Evolutionary conservation across 2,329 filamentous ascomycete species (phyloP), one percentile per base, ranked within the genome.

Genomic region (Fusarium tuaranense): DNA sequence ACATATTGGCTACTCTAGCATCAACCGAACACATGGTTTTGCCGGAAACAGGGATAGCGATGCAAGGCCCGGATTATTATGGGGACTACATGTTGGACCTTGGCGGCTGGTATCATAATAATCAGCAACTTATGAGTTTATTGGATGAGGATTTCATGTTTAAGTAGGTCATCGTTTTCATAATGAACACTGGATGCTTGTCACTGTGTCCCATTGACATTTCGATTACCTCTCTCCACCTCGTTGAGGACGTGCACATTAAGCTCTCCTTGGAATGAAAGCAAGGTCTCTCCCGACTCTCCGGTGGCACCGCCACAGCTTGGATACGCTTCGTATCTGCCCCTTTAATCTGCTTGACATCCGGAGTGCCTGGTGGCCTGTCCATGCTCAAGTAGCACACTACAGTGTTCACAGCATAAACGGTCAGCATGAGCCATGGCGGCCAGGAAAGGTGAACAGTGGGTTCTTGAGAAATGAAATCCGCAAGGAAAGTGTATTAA

Each of bases 71-170:
- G 1, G 18, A 16, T 16, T 20, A 22, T 20, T 20, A 7, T 27
- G 51, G 68, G 13, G 61, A 67, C 22, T 22, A 9, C 7, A 34
- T 44, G 12, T 44, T 59, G 7, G 46, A 61, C 10, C 55, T 73
- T 5, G 53, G 53, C 5, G 68, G 67, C 27, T 77, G 75, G 75
- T 72, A 74, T 25, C 46, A 70, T 14, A 25, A 60, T 4, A 76
- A 72, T 7, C 73, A 77, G n/a, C 75, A 74, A 16, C 62, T 77
- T 7, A 69, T 74, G 63, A 38, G 39, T 5, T 39, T 76, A 2
- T 38, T 77, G 12, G 66, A 77, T 32, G 73, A 74, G 27, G 65
- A 74, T 25, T 16, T 67, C 4, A 70, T 62, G 39, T 59, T 70
- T 22, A 27, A 53, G 18, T 53, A 53, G 22, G 5, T 25, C 14